A percentile compares a stretch with the other conserved stretches of the same genome.
These are phyloP conservation scores for Mortierella alpina DNA, from an alignment of 192 early-diverging fungal species.

Conservation along the genomic window DNA sequence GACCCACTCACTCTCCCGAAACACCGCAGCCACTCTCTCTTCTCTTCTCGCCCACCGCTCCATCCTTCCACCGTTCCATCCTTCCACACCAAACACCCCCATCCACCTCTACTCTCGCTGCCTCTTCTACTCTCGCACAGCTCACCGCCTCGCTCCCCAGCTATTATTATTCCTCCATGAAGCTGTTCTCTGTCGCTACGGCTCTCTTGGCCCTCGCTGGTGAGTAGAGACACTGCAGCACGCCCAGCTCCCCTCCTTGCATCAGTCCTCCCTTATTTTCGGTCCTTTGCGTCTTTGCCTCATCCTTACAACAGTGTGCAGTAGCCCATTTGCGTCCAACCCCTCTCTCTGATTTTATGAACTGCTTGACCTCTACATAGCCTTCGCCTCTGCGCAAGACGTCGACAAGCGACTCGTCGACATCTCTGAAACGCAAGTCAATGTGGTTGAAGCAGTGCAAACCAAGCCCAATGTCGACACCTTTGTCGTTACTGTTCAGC, in stretches of 20 bases:
- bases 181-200: slow-evolving; percentile 39
- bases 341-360: too few relatives aligned
- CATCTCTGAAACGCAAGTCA: slow-evolving; percentile 48
- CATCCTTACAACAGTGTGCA: background rate
- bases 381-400: slow-evolving; percentile 41
- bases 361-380: slow-evolving; percentile 1
- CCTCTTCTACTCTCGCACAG: too few relatives aligned
- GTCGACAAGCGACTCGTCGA: slow-evolving; percentile 52
- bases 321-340: background rate
- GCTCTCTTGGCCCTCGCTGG: slow-evolving; percentile 38
- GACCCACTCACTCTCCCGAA: too few relatives aligned
- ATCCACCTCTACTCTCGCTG: too few relatives aligned
- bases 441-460: slow-evolving; percentile 41
- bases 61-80: background rate
- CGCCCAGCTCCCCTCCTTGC: background rate
- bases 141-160: background rate
- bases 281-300: background rate
- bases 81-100: too few relatives aligned
- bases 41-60: too few relatives aligned
- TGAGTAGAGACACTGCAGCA: slow-evolving; percentile 2
- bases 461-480: slow-evolving; percentile 50
- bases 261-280: background rate
- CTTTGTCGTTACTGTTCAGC: slow-evolving; percentile 66
- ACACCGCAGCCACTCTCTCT: background rate
- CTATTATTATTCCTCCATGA: slow-evolving; percentile 12